phyloP scores from a whole-genome alignment of 1,284 basidiomycete species.

The Schizopora paradoxa region DNA sequence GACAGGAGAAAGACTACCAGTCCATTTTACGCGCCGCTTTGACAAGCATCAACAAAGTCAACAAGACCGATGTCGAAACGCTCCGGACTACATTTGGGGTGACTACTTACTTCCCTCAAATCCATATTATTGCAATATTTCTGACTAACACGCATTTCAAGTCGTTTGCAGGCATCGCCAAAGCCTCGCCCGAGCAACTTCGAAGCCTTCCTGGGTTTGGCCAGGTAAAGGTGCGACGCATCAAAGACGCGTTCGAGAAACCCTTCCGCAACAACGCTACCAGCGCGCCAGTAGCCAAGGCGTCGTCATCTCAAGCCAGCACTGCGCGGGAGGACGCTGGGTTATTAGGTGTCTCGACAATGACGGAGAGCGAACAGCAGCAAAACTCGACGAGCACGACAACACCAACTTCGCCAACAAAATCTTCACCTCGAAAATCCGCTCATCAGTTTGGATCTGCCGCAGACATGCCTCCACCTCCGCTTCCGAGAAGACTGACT shows the following conservation, averaged over 20 bases:
- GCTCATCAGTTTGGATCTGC: constrained; percentile 17
- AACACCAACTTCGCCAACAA: too few species aligned
- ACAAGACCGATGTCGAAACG: constrained; percentile 96
- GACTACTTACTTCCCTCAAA: constrained; percentile 29
- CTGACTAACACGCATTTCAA: constrained; percentile 28
- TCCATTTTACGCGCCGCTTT: constrained; percentile 81
- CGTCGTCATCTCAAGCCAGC: neutral
- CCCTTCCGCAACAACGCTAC: constrained; percentile 66
- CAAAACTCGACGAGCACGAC: neutral
- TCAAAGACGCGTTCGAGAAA: constrained; percentile 74
- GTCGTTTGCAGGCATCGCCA: constrained; percentile 81
- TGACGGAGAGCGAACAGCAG: neutral
- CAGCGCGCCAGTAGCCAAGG: constrained; percentile 36
- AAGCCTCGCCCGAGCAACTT: constrained; percentile 69
- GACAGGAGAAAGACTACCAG: constrained; percentile 83
- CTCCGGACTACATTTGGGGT: constrained; percentile 91
- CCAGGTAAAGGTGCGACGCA: constrained; percentile 85
- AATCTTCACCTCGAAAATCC: neutral
- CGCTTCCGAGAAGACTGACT: constrained; percentile 11
- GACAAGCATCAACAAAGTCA: constrained; percentile 89
- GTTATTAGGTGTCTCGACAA: constrained; percentile 4
- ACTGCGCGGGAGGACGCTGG: constrained; percentile 7
- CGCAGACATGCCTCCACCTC: constrained; percentile 15
- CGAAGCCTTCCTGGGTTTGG: constrained; percentile 89
- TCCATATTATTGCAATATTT: neutral